Conservation (phyloP, 805 yeast genomes). For the Myxozyma mucilagina region DNA sequence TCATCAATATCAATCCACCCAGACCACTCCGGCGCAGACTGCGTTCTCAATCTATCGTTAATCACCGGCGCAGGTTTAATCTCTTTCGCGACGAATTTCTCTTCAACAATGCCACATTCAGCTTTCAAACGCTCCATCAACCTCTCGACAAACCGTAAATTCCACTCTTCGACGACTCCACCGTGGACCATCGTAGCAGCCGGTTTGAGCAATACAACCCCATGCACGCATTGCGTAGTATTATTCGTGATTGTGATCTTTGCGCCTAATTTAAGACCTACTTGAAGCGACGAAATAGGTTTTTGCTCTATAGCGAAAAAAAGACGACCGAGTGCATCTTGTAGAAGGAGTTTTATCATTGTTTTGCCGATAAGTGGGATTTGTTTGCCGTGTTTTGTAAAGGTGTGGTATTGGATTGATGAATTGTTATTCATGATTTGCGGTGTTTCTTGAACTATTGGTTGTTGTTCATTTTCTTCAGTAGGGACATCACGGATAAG, state of each 20-base stretch:
- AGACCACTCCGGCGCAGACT: too few relatives aligned
- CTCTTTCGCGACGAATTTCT: background rate
- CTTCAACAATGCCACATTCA: background rate
- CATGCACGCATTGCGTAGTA: conserved; percentile 1
- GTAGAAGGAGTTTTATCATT: conserved; percentile 18
- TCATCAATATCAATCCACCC: too few relatives aligned
- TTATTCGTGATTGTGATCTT: conserved; percentile 11
- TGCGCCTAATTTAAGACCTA: conserved; percentile 24
- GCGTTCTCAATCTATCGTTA: too few relatives aligned
- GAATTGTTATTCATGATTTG: too few relatives aligned
- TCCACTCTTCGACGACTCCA: conserved; percentile 24
- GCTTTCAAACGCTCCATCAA: background rate
- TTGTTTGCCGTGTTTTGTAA: background rate
- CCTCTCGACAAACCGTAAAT: conserved; percentile 3
- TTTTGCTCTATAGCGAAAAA: conserved; percentile 23
- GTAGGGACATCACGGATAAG: conserved; percentile 15
- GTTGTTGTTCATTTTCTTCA: background rate
- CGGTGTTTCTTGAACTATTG: too few relatives aligned
- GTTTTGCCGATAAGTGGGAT: background rate
- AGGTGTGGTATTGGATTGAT: background rate
- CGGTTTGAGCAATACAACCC: conserved; percentile 22
- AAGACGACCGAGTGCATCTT: conserved; percentile 21
- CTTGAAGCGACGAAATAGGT: conserved; percentile 16
- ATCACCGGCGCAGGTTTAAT: background rate
- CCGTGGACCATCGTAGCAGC: conserved; percentile 17